Conservation (phyloP, 331 rosid species). For the Acacia concinna region DNA sequence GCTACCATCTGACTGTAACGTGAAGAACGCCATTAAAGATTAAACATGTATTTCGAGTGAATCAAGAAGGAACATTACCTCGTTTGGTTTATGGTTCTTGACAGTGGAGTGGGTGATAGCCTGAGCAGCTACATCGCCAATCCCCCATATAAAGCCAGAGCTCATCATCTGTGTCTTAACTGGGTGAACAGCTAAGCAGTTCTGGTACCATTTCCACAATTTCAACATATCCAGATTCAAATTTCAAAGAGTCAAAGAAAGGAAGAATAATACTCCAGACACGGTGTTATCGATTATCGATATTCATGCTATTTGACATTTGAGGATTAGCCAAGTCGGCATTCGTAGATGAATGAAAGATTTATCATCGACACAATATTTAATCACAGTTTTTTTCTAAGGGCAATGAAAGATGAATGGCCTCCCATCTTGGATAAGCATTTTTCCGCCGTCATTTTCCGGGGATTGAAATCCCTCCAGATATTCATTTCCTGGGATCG, state of each 20-base stretch:
- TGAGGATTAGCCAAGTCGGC: not conserved
- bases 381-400: not conserved
- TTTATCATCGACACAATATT: slow-evolving; percentile 1
- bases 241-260: not conserved
- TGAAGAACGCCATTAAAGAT: not conserved
- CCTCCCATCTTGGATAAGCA: not conserved
- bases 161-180: slow-evolving; percentile 62
- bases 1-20: not conserved
- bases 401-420: not conserved
- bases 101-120: slow-evolving; percentile 42
- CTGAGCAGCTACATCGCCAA: slow-evolving; percentile 64
- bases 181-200: slow-evolving; percentile 56
- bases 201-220: slow-evolving; percentile 61
- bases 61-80: slow-evolving; percentile 29
- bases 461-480: not conserved
- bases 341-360: not conserved
- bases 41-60: too few relatives aligned
- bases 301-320: slow-evolving; percentile 5
- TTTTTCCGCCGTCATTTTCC: not conserved
- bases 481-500: not conserved
- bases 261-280: not conserved
- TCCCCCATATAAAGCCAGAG: slow-evolving; percentile 62
- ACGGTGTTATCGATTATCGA: not conserved
- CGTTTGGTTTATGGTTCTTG: slow-evolving; percentile 19
- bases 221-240: slow-evolving; percentile 39